Percentiles rank a stretch among this genome's conserved stretches.
Conservation (phyloP, 2,329 filamentous ascomycete species). For the Nectriaceae sp. region DNA sequence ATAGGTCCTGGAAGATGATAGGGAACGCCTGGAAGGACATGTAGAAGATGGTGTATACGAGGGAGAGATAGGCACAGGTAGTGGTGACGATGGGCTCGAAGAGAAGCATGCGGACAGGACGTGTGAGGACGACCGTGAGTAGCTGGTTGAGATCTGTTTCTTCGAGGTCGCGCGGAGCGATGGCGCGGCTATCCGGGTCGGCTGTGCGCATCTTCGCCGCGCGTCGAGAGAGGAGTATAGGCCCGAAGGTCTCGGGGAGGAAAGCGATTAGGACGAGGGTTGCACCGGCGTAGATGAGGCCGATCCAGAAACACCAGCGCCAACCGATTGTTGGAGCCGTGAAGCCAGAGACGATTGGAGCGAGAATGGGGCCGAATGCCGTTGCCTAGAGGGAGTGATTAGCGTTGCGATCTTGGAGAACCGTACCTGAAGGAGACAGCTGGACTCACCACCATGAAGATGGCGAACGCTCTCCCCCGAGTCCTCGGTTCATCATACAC, state of each 20-base stretch:
- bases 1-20: conserved; percentile 65
- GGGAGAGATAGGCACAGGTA: conserved; percentile 68
- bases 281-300: conserved; percentile 64
- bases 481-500: conserved; percentile 55
- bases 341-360: conserved; percentile 66
- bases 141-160: conserved; percentile 58
- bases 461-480: conserved; percentile 61
- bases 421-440: background rate
- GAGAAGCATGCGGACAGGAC: conserved; percentile 71
- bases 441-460: conserved; percentile 61
- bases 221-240: conserved; percentile 56
- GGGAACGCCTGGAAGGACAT: conserved; percentile 79
- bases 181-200: conserved; percentile 51
- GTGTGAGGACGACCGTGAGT: conserved; percentile 67
- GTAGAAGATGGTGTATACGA: conserved; percentile 67
- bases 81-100: conserved; percentile 74
- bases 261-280: conserved; percentile 62
- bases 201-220: conserved; percentile 59
- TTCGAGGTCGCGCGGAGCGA: conserved; percentile 66
- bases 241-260: conserved; percentile 66
- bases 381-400: conserved; percentile 48
- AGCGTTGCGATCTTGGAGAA: conserved; percentile 6
- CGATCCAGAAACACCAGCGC: conserved; percentile 73
- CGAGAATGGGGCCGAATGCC: conserved; percentile 65
- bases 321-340: conserved; percentile 60